phyloP scores from a whole-genome alignment of 192 early-diverging fungal species.

The Spizellomyces sp. region DNA sequence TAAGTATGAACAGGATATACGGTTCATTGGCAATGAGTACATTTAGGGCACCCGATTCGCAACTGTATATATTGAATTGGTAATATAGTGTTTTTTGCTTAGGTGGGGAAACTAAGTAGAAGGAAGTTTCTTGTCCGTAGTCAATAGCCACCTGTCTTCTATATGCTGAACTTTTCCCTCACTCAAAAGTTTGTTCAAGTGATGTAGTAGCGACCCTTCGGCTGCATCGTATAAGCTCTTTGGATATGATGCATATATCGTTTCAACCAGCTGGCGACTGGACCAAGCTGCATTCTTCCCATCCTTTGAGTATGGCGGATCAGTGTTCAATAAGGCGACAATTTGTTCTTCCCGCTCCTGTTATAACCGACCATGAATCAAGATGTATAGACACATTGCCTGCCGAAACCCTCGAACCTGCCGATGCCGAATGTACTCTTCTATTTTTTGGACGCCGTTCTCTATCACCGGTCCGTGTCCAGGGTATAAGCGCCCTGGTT shows the following conservation, averaged over 20 bases:
- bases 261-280: too few relatives aligned
- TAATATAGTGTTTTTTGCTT: neutral
- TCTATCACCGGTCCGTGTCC: constrained; percentile 81
- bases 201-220: neutral
- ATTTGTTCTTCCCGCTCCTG: constrained; percentile 6
- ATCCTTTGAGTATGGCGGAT: too few relatives aligned
- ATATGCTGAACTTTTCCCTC: constrained; percentile 3
- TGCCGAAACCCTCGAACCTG: constrained; percentile 70
- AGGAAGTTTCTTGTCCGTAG: neutral
- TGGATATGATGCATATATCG: neutral
- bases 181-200: constrained; percentile 13
- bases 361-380: neutral
- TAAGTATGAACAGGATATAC: constrained; percentile 32
- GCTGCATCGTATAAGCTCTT: neutral
- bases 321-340: neutral
- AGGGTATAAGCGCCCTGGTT: constrained; percentile 57
- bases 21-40: constrained; percentile 50
- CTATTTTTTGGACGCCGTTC: constrained; percentile 63
- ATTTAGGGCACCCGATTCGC: neutral
- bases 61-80: neutral
- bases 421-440: constrained; percentile 80
- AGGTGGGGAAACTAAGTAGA: neutral
- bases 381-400: neutral
- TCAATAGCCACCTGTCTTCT: neutral
- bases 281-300: too few relatives aligned